These are phyloP conservation scores for Microdochium bolleyi DNA, from an alignment of 2,329 filamentous ascomycete genomes.

Conservation along the genomic window DNA sequence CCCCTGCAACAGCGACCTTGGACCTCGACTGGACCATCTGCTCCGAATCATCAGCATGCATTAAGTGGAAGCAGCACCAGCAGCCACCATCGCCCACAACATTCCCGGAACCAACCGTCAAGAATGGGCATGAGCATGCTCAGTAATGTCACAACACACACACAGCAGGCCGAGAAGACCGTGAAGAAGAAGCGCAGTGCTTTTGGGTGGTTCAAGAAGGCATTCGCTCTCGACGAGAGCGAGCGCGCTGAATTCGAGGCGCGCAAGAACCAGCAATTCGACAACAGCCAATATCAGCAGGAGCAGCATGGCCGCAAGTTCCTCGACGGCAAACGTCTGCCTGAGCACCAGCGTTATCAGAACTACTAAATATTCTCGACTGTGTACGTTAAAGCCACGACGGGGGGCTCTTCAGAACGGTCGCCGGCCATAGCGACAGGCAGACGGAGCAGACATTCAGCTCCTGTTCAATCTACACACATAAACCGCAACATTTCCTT, in stretches of 20 bases:
- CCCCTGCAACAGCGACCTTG: constrained; percentile 53
- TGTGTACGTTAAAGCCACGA: too few relatives aligned
- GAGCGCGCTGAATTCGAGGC: constrained; percentile 53
- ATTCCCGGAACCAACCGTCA: constrained; percentile 39
- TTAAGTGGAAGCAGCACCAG: constrained; percentile 12
- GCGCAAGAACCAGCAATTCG: constrained; percentile 30
- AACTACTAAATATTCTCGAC: background rate
- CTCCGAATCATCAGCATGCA: constrained; percentile 17
- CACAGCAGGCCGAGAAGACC: constrained; percentile 27
- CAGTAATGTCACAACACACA: constrained; percentile 43
- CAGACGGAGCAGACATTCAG: background rate
- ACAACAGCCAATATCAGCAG: constrained; percentile 23
- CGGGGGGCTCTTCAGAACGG: too few relatives aligned
- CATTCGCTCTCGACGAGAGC: constrained; percentile 57
- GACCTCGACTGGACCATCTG: constrained; percentile 34
- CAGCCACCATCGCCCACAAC: constrained; percentile 19
- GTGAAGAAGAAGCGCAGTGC: constrained; percentile 61
- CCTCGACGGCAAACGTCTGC: constrained; percentile 42
- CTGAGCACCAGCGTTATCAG: background rate
- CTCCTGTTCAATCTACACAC: background rate
- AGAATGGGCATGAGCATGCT: constrained; percentile 50
- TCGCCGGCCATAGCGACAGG: too few relatives aligned
- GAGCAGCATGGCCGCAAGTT: constrained; percentile 43
- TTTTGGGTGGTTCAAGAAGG: constrained; percentile 62
- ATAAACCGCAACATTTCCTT: too few relatives aligned